phyloP scores from a whole-genome alignment of 495 filamentous ascomycete genomes.

The Chaetomidium leptoderma region DNA sequence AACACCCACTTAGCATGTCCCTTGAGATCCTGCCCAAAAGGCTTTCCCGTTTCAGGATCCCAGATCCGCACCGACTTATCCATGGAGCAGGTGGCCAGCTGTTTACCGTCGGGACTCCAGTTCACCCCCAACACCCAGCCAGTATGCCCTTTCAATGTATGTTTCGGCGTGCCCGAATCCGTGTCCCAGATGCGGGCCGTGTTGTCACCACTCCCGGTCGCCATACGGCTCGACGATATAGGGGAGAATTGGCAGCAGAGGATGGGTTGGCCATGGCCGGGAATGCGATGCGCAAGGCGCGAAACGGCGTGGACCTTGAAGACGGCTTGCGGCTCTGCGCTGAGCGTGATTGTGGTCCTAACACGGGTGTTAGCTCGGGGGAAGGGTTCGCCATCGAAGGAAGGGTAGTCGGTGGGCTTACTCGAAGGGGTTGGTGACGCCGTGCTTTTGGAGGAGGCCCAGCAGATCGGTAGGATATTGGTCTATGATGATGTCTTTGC shows the following conservation, averaged over 20 bases:
- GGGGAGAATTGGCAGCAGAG: constrained; percentile 87
- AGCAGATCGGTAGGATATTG: constrained; percentile 60
- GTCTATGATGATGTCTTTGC: constrained; percentile 61
- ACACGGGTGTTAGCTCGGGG: background rate
- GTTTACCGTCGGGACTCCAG: constrained; percentile 78
- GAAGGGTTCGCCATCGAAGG: background rate
- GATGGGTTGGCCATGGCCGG: constrained; percentile 90
- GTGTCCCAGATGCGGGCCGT: constrained; percentile 96
- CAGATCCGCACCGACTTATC: constrained; percentile 88
- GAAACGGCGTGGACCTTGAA: constrained; percentile 92
- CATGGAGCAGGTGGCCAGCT: constrained; percentile 88
- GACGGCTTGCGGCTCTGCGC: constrained; percentile 86
- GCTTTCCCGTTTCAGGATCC: constrained; percentile 78
- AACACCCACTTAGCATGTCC: constrained; percentile 92
- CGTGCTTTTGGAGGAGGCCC: constrained; percentile 45
- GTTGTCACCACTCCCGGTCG: constrained; percentile 84
- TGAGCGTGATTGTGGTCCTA: constrained; percentile 58
- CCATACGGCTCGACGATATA: constrained; percentile 69
- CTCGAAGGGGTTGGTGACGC: constrained; percentile 47
- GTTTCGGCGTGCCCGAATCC: constrained; percentile 83
- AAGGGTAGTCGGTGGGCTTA: background rate
- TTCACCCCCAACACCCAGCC: constrained; percentile 86
- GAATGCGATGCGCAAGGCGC: constrained; percentile 80
- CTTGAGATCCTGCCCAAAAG: constrained; percentile 71
- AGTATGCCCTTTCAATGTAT: constrained; percentile 88